Evolutionary conservation across 768 basidiomycete genomes (phyloP), one percentile per base, ranked within the genome.

Genomic region (Galerina sulciceps): DNA sequence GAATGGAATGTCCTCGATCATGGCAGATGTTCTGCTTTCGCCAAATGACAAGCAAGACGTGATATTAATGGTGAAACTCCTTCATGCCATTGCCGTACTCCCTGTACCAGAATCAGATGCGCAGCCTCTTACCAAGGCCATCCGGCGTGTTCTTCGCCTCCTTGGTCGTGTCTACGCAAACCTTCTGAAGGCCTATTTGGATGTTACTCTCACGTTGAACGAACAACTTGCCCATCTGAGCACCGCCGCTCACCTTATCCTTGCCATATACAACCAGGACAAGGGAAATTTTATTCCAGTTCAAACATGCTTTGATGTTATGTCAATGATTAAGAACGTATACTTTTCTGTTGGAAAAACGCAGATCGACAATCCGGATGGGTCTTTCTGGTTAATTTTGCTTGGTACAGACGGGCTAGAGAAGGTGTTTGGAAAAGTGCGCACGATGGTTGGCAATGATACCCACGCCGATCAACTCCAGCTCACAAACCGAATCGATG

Each of bases 281-380:
- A 59, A 48, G 34, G 45, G 44, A 3, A 15, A 47, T 6, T 73
- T 74, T 41, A 69, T 76, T 15, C 67, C 71, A 0, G 60, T 44
- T 1, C 65, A 65, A 8, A 63, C 67, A 0, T 75, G 64, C 43
- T 18, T 57, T 1, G 71, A 76, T 51, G 51, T 74, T 22, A 63
- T 65, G 66, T 46, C 67, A 2, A 75, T 72, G 71, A 66, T 75
- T 49, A 76, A 73, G 61, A 75, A 74, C 57, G 67, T 57, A 0
- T 76, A 54, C 48, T 74, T 73, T 41, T 75, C 69, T 43, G 70
- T 75, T 4, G 74, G 68, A 1, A 76, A 74, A 45, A 43, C 55
- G 14, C 66, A 74, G 46, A 45, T 62, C 6, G 61, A 71, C 41
- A 51, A 65, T 34, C 66, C 68, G 1, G 52, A 60, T 18, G 60